phyloP scores from a whole-genome alignment of 768 basidiomycete genomes.

The Rhodotorula diobovata region DNA sequence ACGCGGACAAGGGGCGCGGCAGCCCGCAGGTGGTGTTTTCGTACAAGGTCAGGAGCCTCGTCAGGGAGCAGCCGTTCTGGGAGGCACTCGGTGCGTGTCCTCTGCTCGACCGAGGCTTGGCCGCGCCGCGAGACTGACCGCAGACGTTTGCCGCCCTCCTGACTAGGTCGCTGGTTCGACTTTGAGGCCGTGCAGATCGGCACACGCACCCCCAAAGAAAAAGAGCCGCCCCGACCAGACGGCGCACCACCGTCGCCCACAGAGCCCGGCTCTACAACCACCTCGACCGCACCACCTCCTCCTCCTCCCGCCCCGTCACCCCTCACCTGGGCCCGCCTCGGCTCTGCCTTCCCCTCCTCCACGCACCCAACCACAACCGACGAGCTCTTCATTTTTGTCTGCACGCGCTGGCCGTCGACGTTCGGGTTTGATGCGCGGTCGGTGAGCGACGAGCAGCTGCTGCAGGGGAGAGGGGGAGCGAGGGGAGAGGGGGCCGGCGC shows the following conservation, averaged over 20 bases:
- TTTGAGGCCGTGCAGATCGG: slow-evolving; percentile 45
- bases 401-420: slow-evolving; percentile 59
- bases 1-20: not conserved
- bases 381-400: slow-evolving; percentile 60
- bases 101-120: not conserved
- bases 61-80: slow-evolving; percentile 74
- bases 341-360: slow-evolving; percentile 5
- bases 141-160: slow-evolving; percentile 44
- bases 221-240: no score
- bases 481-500: not conserved
- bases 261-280: not conserved
- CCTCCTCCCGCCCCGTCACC: not conserved
- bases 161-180: slow-evolving; percentile 50
- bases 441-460: slow-evolving; percentile 54
- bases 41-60: slow-evolving; percentile 65
- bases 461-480: slow-evolving; percentile 51
- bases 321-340: slow-evolving; percentile 29
- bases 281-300: not conserved
- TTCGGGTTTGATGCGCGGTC: slow-evolving; percentile 49
- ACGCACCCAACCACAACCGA: not conserved
- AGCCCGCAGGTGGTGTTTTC: slow-evolving; percentile 29
- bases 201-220: not conserved
- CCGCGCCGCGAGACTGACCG: not conserved
- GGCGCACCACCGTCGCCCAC: not conserved
- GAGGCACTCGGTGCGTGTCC: slow-evolving; percentile 63